Evolutionary conservation across 2,329 filamentous ascomycete species (phyloP), one percentile per base, ranked within the genome.

Genomic region (Fusarium brachygibbosum): DNA sequence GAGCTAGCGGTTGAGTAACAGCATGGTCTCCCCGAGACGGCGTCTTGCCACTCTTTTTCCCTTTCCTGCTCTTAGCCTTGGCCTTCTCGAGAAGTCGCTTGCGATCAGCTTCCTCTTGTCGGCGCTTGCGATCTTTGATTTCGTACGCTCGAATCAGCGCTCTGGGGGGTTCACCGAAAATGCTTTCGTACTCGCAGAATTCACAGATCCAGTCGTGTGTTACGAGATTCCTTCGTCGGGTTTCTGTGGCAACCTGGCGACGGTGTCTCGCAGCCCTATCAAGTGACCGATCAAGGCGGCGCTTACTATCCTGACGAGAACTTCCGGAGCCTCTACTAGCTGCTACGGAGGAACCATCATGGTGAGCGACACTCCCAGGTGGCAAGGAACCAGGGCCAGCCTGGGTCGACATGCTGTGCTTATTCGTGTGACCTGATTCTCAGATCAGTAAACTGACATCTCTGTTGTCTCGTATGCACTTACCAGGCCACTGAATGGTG

Each of bases 161-260:
- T 73, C 88, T 87, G 0, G 96, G 96, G 4, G 92, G 92, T 53
- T 86, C 86, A n/a, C 95, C 95, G 77, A 97, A 98, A 50, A 99
- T 98, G 53, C 89, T 89, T 80, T 98, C 95, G 77, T 98, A 99
- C 79, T 99, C 96, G 83, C 96, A 99, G 78, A 98, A 98, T 76
- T 98, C 93, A 81, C 96, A 99, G 46, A 98, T 94, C 93, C 94
- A 98, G 51, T 94, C 87, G 65, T 97, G 93, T 69, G 93, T 91
- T 3, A 73, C 91, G 2, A 92, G 91, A 74, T 92, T 90, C 73
- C 92, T 89, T 66, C 88, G 88, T 78, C 96, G 97, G 58, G 88
- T 86, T 69, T 92, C 91, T 73, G 92, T 88, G 64, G 96, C 92
- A 75, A 93, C 87, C 46, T 92, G 87, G 62, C 91, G 91, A 9